Conservation (phyloP, 371 early-diverging fungal genomes). For the Amoeboaphelidium occidentale region DNA sequence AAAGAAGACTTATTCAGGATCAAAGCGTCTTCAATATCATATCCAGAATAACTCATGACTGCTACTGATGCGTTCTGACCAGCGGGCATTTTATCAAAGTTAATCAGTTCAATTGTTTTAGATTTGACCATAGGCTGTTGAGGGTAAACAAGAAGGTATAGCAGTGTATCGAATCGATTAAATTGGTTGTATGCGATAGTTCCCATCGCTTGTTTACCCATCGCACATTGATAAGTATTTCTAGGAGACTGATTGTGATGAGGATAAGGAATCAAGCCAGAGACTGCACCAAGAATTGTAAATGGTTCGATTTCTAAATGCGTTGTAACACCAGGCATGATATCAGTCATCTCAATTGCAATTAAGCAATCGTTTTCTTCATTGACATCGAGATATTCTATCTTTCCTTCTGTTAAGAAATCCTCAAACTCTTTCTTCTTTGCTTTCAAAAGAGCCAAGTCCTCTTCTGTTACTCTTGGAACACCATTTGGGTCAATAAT, state of each 20-base stretch:
- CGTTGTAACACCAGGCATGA: constrained; percentile 48
- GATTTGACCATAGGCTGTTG: constrained; percentile 98
- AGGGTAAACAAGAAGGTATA: constrained; percentile 89
- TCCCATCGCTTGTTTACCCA: constrained; percentile 99
- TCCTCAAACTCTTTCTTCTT: constrained; percentile 61
- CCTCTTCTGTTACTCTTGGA: constrained; percentile 39
- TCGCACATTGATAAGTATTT: constrained; percentile 98
- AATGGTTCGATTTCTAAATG: constrained; percentile 98
- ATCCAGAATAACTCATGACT: constrained; percentile 98
- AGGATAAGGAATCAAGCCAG: constrained; percentile 98
- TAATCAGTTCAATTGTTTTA: constrained; percentile 89
- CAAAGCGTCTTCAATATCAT: constrained; percentile 99
- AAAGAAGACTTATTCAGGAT: constrained; percentile 91
- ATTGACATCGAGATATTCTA: constrained; percentile 97
- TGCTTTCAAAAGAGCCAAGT: constrained; percentile 34
- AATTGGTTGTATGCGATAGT: constrained; percentile 88
- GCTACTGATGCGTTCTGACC: constrained; percentile 99
- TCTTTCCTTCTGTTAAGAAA: constrained; percentile 69
- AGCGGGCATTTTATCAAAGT: constrained; percentile 93
- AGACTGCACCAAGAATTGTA: constrained; percentile 90
- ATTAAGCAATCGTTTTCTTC: constrained; percentile 94
- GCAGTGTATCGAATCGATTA: constrained; percentile 85
- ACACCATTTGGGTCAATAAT: constrained; percentile 59
- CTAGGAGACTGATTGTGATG: constrained; percentile 99
- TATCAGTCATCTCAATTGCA: constrained; percentile 65